Base-by-base conservation (phyloP, 768 basidiomycete species). In the Sistotremastrum niveocremeum region DNA sequence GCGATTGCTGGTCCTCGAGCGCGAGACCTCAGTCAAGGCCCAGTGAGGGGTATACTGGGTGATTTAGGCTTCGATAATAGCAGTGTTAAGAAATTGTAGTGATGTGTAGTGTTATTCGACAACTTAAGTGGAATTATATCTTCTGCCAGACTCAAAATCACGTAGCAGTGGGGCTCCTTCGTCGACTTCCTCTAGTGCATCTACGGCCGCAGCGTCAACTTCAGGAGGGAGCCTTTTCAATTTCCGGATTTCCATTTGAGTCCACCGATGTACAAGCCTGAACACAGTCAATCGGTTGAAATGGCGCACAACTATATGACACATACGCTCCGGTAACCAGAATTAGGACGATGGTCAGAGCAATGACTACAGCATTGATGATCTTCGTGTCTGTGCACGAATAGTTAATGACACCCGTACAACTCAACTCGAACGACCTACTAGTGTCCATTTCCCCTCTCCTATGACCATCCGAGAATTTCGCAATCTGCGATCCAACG, bases 1-100 rank as follows among this genome's bases (percentile, higher is more conserved):
- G 72, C 78, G 7, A 74, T 89, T 38, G 78, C 84, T 49, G 86
- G 87, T 3, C 81, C 84, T 6, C 80, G 74, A 49, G 84, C 82
- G 40, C 73, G 75, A 40, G 83, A 85, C 58, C 71, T 74, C 55
- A 83, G 84, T 9, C 85, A 88, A 60, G 84, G 84, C 4, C 56
- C 65, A 7, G 70, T 86, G 7, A 79, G 76, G 11, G 86, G 86
- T 5, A 63, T 77, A 11, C 59, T 89, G 38, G 73, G 71, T 30
- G 72, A 76, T 51, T 39, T 57, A 43, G 53, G 54, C 11, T 51
- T 45, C 31, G 34, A 32, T n/a, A n/a, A 44, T 29, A 11, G 34
- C 8, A 39, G 54, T 34, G 51, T 55, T 9, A 42, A 45, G 29
- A 51, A 49, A 34, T 34, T 55, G 38, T 55, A 49, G 37, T 44